Percentiles rank a stretch among this genome's conserved stretches.
Conservation (phyloP, 805 yeast genomes). For the Suhomyces prunicola region DNA sequence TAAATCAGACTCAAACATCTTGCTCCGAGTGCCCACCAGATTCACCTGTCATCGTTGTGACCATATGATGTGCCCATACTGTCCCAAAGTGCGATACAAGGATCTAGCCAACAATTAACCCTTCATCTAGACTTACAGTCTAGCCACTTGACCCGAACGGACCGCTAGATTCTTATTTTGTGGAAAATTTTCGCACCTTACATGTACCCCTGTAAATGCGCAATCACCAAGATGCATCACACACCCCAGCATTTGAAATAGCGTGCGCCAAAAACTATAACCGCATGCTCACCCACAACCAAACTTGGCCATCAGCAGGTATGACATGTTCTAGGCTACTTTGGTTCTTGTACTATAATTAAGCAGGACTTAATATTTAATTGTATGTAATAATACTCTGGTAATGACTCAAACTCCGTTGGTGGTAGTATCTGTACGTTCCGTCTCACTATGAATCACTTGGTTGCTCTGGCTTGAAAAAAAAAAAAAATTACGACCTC, state of each 20-base stretch:
- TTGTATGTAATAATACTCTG: not conserved
- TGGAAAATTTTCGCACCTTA: not conserved
- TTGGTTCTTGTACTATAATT: not conserved
- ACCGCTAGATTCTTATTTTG: not conserved
- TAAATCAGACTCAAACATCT: conserved; percentile 9
- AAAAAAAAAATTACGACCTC: conserved; percentile 2
- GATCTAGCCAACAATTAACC: conserved; percentile 17
- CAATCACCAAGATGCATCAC: not conserved
- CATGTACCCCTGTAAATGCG: not conserved
- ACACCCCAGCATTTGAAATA: not conserved
- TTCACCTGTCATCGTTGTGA: conserved; percentile 37
- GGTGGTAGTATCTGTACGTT: not conserved
- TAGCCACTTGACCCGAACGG: not conserved
- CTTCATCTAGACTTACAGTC: not conserved
- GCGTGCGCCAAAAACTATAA: not conserved
- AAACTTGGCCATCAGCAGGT: not conserved
- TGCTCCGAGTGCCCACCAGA: conserved; percentile 29
- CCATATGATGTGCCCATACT: conserved; percentile 45
- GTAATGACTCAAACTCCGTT: not conserved
- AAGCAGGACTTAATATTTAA: not conserved
- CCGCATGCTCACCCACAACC: not conserved
- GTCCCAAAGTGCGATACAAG: conserved; percentile 32
- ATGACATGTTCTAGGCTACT: not conserved
- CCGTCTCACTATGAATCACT: not conserved
- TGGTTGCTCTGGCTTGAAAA: not conserved